A percentile compares a stretch with the other conserved stretches of the same genome.
Conservation (phyloP, 306 rosid genomes). For the Neltuma alba region DNA sequence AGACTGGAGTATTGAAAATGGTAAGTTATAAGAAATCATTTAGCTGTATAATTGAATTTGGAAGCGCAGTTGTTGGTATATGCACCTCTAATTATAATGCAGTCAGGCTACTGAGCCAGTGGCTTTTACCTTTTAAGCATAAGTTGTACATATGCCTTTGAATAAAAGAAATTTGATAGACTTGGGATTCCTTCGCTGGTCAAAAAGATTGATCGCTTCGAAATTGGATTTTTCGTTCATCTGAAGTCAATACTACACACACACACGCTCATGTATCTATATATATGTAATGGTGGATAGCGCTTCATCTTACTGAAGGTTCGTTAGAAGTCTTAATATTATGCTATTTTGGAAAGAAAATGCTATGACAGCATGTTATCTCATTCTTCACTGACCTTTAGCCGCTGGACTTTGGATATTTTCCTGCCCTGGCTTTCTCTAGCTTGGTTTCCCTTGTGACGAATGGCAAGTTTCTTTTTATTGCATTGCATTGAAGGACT, state of each 20-base stretch:
- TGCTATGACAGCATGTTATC: constrained; percentile 66
- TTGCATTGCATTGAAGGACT: constrained; percentile 52
- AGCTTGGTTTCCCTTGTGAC: constrained; percentile 55
- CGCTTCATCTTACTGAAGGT: constrained; percentile 74
- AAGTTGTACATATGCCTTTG: constrained; percentile 35
- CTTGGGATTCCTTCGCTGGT: background rate
- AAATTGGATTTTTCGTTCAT: constrained; percentile 37
- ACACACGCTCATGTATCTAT: background rate
- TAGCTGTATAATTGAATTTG: background rate
- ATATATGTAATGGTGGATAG: constrained; percentile 52
- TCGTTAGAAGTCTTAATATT: constrained; percentile 49
- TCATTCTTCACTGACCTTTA: constrained; percentile 52
- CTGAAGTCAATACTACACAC: constrained; percentile 43
- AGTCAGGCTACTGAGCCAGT: constrained; percentile 1
- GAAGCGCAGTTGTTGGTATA: constrained; percentile 28
- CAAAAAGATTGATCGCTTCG: constrained; percentile 41
- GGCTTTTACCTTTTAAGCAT: constrained; percentile 21
- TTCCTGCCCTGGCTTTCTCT: constrained; percentile 70
- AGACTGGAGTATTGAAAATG: constrained; percentile 11
- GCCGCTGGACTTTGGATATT: constrained; percentile 53
- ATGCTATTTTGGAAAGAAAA: constrained; percentile 56
- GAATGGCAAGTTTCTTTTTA: constrained; percentile 46
- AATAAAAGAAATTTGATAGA: constrained; percentile 43
- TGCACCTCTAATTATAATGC: constrained; percentile 31
- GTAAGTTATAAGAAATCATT: background rate